Evolutionary conservation across 768 basidiomycete genomes (phyloP), one percentile per base, ranked within the genome.

Genomic region (Atractiella rhizophila): DNA sequence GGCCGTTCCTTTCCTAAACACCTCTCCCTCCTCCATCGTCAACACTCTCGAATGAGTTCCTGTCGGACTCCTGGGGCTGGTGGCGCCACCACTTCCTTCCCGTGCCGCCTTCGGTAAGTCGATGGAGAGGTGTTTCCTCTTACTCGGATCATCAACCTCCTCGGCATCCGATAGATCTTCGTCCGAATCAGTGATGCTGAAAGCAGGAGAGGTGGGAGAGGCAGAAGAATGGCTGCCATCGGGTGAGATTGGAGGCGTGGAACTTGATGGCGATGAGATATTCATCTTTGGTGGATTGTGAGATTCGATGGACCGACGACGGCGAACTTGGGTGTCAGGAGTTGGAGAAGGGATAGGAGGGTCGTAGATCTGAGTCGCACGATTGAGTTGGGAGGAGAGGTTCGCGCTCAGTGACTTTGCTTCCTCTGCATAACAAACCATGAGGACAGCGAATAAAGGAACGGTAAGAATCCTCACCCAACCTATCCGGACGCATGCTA

Each of bases 1-100:
- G 4, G 74, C 74, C 9, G 68, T 71, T 0, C 85, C 83, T 54
- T 88, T 86, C 30, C 86, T 66, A 63, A 94, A 94, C 29, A 96
- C 76, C 59, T 96, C 88, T 0, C 83, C 83, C 56, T 98, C 91
- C 56, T 96, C 91, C 41, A 41, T 18, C 16, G 45, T 46, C 40
- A 50, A 40, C 0, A 31, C 28, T 4, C 52, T 34, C 3, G 43
- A 33, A 5, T 47, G 38, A 25, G 32, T 35, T 29, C 50, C 49
- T n/a, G 15, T 35, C 40, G 9, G 6, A 28, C 6, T 39, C 16
- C 35, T 42, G 9, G 39, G 37, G 13, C 43, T 35, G 8, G 19
- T 19, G 4, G n/a, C 6, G 18, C 25, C 18, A 4, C 20, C 30
- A 6, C 10, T 33, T 6, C n/a, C 40, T 23, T 28, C 24, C 11